These are phyloP conservation scores for Delonix regia DNA, from an alignment of 306 rosid species.

Conservation along the genomic window DNA sequence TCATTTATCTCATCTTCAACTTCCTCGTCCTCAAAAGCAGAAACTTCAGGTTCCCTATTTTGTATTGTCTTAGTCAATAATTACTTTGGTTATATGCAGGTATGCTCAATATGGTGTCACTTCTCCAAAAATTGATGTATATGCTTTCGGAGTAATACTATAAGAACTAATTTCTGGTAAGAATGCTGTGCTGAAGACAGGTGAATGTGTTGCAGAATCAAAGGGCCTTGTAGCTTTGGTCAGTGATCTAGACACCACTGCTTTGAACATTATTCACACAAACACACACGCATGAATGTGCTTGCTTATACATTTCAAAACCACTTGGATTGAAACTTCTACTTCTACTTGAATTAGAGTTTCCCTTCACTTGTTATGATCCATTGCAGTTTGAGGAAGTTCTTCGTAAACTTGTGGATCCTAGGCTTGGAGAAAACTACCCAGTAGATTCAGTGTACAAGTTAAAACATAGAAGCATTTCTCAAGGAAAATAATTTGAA, in stretches of 20 bases:
- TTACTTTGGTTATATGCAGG: background rate
- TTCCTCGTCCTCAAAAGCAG: no score
- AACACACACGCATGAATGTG: no score
- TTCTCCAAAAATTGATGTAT: constrained; percentile 4
- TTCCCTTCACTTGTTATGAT: background rate
- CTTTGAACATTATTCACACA: no score
- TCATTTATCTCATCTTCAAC: no score
- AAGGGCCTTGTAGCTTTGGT: constrained; percentile 2
- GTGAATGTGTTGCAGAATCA: background rate
- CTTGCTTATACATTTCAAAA: no score
- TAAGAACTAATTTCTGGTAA: background rate
- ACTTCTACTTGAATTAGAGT: no score
- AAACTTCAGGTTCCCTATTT: no score
- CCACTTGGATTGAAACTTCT: no score
- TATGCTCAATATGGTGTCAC: background rate
- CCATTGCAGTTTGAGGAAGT: background rate
- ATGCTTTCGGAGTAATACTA: background rate
- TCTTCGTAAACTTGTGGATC: constrained; percentile 3
- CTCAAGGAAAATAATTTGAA: no score
- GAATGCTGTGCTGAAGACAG: background rate
- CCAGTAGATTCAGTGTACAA: background rate
- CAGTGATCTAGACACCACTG: background rate
- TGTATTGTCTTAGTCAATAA: no score
- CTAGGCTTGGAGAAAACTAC: background rate
- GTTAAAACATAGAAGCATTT: background rate